Base-by-base conservation (phyloP, 495 filamentous ascomycete genomes). In the Parachaetomium inaequale region DNA sequence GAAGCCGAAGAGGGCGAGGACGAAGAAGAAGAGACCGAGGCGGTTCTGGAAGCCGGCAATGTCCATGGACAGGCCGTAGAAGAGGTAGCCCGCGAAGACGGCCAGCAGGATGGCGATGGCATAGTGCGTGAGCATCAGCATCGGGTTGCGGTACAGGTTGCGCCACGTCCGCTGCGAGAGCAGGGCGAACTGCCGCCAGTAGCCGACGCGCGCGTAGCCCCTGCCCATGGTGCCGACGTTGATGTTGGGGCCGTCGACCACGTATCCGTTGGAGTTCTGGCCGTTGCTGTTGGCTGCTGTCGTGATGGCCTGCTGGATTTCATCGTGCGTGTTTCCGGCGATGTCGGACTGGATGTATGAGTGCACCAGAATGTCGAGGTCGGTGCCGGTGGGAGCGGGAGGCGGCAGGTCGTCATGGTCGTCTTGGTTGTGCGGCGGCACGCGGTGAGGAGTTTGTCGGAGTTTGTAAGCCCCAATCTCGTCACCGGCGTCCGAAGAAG, bases 41-140 rank as follows among this genome's bases (percentile, higher is more conserved):
- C 94, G 85, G 74, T 99, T 98, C 73, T 99, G 94, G 83, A 99
- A 99, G 49, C 94, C 95, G 60, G 89, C 86, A 70, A 99, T 96
- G 70, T 98, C 91, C 71, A 95, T 90, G 23, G 90, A 96, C 63
- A 99, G 77, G 8, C 95, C 94, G 64, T 96, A 99, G 81, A 97
- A 99, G 25, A 99, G 85, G 72, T 87, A 97, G 19, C 94, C 94
- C 34, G 92, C 92, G 54, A 99, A 86, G 28, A 96, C 93, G 19
- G 93, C 94, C 14, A 99, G 84, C 1, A 98, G 76, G 63, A 99
- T 97, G 23, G 94, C 90, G 66, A 97, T 98, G n/a, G 93, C 93
- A 72, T 99, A 99, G 77, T 99, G 94, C 0, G 95, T 96, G 51
- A 99, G 83, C 94, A 99, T 99, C 49, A 99, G 78, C 86, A 97